These are phyloP conservation scores for Bretziella fagacearum DNA, from an alignment of 2,329 filamentous ascomycete species.

Conservation along the genomic window DNA sequence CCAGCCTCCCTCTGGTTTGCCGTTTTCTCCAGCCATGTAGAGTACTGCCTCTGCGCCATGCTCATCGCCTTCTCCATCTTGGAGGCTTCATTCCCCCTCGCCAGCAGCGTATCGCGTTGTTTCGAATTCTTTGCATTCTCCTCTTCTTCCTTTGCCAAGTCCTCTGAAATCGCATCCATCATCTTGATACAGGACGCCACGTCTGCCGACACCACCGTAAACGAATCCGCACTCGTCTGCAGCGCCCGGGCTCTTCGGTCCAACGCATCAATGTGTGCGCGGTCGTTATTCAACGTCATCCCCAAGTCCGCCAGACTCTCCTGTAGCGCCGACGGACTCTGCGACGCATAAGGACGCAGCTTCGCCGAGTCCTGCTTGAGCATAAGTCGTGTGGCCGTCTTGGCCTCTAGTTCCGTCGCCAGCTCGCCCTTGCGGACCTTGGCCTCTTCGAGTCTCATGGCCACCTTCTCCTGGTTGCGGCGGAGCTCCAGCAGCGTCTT, in stretches of 20 bases:
- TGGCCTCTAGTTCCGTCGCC: conserved; percentile 54
- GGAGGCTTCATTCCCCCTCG: conserved; percentile 73
- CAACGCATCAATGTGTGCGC: conserved; percentile 68
- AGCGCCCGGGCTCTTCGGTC: conserved; percentile 77
- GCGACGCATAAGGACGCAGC: conserved; percentile 76
- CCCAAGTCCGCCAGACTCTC: conserved; percentile 65
- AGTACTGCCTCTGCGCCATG: conserved; percentile 65
- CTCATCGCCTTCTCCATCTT: conserved; percentile 83
- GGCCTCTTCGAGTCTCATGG: conserved; percentile 64
- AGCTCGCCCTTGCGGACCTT: conserved; percentile 66
- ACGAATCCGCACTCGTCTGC: conserved; percentile 83
- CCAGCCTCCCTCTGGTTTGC: conserved; percentile 68
- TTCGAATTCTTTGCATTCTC: conserved; percentile 63
- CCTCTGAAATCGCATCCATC: conserved; percentile 70
- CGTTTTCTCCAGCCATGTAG: conserved; percentile 73
- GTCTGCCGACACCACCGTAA: conserved; percentile 66
- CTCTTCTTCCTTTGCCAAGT: conserved; percentile 80
- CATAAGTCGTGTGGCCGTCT: conserved; percentile 50
- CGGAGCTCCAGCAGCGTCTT: conserved; percentile 63
- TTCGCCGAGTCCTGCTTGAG: conserved; percentile 76
- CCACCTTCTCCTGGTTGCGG: conserved; percentile 66
- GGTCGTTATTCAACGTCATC: conserved; percentile 60
- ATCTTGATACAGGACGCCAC: conserved; percentile 78
- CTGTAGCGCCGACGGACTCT: conserved; percentile 73
- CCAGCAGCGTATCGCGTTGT: conserved; percentile 73